phyloP scores from a whole-genome alignment of 2,329 filamentous ascomycete species.

The Cladosporium velox region DNA sequence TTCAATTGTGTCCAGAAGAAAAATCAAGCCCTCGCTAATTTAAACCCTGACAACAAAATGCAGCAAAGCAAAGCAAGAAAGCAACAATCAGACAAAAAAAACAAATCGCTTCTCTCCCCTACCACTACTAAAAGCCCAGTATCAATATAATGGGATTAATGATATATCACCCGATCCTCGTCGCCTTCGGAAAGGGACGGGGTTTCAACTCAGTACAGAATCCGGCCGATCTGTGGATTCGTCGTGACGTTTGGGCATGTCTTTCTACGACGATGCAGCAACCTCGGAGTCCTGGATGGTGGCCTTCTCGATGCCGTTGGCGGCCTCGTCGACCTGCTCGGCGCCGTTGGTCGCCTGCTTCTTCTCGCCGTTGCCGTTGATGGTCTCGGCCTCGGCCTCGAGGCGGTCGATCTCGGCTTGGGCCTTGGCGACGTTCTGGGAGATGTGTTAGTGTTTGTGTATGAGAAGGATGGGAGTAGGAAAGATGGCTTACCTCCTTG shows the following conservation, averaged over 20 bases:
- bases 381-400: conserved; percentile 66
- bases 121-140: not conserved
- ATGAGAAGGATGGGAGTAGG: not conserved
- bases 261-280: conserved; percentile 18
- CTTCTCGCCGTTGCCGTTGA: conserved; percentile 52
- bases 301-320: conserved; percentile 62
- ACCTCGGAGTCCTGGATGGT: conserved; percentile 56
- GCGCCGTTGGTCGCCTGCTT: conserved; percentile 58
- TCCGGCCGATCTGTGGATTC: not conserved
- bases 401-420: conserved; percentile 92
- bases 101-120: not conserved
- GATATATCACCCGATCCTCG: not conserved
- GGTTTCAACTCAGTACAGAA: not conserved
- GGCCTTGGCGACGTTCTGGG: conserved; percentile 91
- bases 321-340: conserved; percentile 60
- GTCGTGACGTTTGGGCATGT: conserved; percentile 10
- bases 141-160: not conserved
- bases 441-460: not conserved
- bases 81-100: not conserved
- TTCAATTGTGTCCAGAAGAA: conserved; percentile 1
- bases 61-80: conserved; percentile 3
- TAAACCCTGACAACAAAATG: conserved; percentile 18
- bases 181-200: not conserved
- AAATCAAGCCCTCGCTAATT: conserved; percentile 12
- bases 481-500: conserved; percentile 68